Evolutionary conservation across 371 early-diverging fungal species (phyloP), one percentile per base, ranked within the genome.

Genomic region (Smittium mucronatum): DNA sequence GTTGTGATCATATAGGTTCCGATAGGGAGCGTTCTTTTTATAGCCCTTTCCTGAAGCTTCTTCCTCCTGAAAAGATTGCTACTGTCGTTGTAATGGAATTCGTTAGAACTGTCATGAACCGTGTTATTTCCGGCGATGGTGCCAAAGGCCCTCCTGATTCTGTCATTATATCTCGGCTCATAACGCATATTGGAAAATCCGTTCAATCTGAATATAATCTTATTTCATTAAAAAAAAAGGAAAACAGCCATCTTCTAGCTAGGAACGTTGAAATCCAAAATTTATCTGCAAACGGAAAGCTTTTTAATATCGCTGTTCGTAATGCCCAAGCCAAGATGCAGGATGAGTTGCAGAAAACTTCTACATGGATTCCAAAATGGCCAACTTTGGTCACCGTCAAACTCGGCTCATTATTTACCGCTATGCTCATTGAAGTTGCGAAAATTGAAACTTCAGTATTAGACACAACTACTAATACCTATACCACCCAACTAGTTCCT

Each of bases 161-260:
- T 58, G 85, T 85, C 81, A 82, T 84, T 69, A 85, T 86, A 0
- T 83, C 87, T 8, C 77, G 79, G 63, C 80, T 91, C 15, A 78
- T 90, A 26, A 81, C 82, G 33, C 76, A 78, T 58, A 85, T 97
- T 26, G 95, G 93, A 36, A 86, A 82, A 63, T 84, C 89, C 0
- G 81, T 95, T 21, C 94, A 95, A 72, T 81, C 81, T 72, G 96
- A 97, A 75, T 87, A 92, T 74, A 86, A 90, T 74, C 84, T 91
- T 11, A 85, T 87, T 68, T 86, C 88, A 67, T 80, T 93, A 75
- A 84, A 87, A 36, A 82, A 84, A 70, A 84, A 83, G 67, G 77
- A 79, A 36, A 88, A 88, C 72, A 74, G 83, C 58, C 84, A 84
- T 21, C 69, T 85, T 70, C 60, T 74, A 30, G 72, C 75, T 1